These are phyloP conservation scores for Inga laurina DNA, from an alignment of 306 rosid genomes.

Conservation along the genomic window DNA sequence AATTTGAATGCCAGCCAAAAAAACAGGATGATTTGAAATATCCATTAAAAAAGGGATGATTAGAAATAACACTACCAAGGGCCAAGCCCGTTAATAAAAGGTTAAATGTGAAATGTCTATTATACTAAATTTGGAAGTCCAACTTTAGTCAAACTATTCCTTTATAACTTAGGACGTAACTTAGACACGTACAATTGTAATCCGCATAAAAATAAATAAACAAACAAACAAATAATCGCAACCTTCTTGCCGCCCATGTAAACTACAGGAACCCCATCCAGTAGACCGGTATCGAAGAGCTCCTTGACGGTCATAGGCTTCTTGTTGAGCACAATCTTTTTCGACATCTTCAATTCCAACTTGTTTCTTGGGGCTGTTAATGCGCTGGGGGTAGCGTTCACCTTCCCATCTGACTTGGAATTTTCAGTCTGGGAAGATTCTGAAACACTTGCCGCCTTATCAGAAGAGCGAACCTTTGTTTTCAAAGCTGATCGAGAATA, in stretches of 20 bases:
- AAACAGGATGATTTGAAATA: background rate
- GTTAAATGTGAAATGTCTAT: background rate
- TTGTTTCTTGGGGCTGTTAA: constrained; percentile 45
- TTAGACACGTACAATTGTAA: background rate
- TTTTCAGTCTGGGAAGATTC: constrained; percentile 30
- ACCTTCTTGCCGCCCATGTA: constrained; percentile 95
- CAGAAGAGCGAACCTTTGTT: constrained; percentile 31
- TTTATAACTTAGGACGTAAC: background rate
- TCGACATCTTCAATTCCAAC: constrained; percentile 56
- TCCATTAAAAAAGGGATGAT: background rate
- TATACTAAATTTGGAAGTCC: constrained; percentile 1
- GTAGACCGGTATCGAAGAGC: constrained; percentile 89
- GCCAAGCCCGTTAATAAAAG: background rate
- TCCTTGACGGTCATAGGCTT: constrained; percentile 79
- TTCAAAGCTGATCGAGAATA: constrained; percentile 49
- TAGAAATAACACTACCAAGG: background rate
- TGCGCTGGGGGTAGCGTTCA: constrained; percentile 25
- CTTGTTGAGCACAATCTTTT: constrained; percentile 55
- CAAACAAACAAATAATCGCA: background rate
- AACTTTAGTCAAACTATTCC: background rate
- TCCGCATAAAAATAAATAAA: background rate
- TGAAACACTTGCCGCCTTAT: constrained; percentile 8
- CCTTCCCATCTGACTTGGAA: constrained; percentile 40
- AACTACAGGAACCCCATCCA: constrained; percentile 87
- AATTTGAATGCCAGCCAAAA: background rate